Percentiles rank a stretch among this genome's conserved stretches.
phyloP scores from a whole-genome alignment of 768 basidiomycete genomes.

The Pulveroboletus sp. region DNA sequence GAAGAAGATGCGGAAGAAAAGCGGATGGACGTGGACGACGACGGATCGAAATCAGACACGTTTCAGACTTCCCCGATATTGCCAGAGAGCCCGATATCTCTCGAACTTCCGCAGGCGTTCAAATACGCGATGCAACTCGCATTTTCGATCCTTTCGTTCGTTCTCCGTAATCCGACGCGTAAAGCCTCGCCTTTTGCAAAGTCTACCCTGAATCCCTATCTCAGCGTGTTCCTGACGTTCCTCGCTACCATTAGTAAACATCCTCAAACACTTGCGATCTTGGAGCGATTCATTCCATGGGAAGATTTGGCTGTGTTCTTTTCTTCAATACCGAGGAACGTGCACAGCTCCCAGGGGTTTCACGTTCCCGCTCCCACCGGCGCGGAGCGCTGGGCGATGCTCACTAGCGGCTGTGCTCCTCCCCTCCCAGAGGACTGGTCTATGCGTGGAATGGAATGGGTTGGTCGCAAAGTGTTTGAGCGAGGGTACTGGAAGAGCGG shows the following conservation, averaged over 20 bases:
- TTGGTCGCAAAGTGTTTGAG: slow-evolving; percentile 84
- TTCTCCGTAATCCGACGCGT: slow-evolving; percentile 62
- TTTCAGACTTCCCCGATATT: slow-evolving; percentile 26
- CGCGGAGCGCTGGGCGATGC: slow-evolving; percentile 60
- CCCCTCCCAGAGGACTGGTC: slow-evolving; percentile 95
- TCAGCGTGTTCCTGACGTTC: slow-evolving; percentile 86
- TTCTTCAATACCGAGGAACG: slow-evolving; percentile 51
- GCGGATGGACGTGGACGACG: slow-evolving; percentile 66
- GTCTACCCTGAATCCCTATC: slow-evolving; percentile 77
- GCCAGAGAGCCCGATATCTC: slow-evolving; percentile 31
- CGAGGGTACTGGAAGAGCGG: slow-evolving; percentile 91
- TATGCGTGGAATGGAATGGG: slow-evolving; percentile 95
- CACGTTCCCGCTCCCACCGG: slow-evolving; percentile 27
- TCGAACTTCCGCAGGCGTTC: slow-evolving; percentile 63
- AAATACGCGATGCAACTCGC: slow-evolving; percentile 75
- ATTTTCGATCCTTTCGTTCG: slow-evolving; percentile 72
- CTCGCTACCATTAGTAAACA: slow-evolving; percentile 74
- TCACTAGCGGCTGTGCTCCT: slow-evolving; percentile 65
- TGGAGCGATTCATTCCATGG: slow-evolving; percentile 88
- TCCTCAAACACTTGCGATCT: slow-evolving; percentile 50
- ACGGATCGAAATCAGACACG: slow-evolving; percentile 25
- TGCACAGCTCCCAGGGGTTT: slow-evolving; percentile 48
- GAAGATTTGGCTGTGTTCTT: slow-evolving; percentile 65
- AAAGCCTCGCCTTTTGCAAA: slow-evolving; percentile 55
- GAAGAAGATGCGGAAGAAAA: slow-evolving; percentile 44